Percentiles rank a stretch among this genome's conserved stretches.
Evolutionary conservation across 805 yeast genomes (phyloP).

Genomic region (Nakazawaea ishiwadae): DNA sequence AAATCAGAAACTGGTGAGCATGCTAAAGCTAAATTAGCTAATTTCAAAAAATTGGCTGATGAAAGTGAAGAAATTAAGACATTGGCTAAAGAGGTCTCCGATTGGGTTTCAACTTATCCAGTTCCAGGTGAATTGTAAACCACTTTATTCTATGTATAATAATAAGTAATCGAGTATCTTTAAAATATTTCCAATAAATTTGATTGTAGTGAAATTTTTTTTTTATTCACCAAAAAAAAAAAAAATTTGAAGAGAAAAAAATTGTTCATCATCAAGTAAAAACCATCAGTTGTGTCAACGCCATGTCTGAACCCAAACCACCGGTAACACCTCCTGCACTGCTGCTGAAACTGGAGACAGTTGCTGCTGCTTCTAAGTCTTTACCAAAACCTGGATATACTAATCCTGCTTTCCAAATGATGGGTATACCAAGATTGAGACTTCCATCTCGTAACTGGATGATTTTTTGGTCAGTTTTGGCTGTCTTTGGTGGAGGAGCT

Average conservation of each 20-base stretch:
- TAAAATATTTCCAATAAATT: too few relatives aligned
- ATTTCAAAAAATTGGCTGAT: conserved; percentile 68
- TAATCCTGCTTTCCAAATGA: conserved; percentile 76
- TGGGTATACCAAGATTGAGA: conserved; percentile 77
- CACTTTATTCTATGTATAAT: background rate
- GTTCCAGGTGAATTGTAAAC: conserved; percentile 74
- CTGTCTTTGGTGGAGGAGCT: conserved; percentile 66
- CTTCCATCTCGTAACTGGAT: conserved; percentile 92
- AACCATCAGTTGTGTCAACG: background rate
- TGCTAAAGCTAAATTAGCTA: conserved; percentile 56
- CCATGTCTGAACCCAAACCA: conserved; percentile 1
- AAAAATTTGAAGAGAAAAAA: background rate
- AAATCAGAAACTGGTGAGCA: conserved; percentile 51
- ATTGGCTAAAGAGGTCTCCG: conserved; percentile 60
- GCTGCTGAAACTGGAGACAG: background rate
- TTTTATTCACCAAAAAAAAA: too few relatives aligned
- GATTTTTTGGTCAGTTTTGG: conserved; percentile 75
- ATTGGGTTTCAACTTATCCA: conserved; percentile 73
- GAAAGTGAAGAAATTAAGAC: conserved; percentile 56
- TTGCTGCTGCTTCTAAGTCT: background rate
- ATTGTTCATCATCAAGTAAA: background rate
- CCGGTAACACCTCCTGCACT: background rate
- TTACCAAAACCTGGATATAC: conserved; percentile 37
- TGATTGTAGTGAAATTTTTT: too few relatives aligned
- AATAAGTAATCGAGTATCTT: background rate